phyloP scores from a whole-genome alignment of 2,329 filamentous ascomycete genomes.

The Xylaria sp. region DNA sequence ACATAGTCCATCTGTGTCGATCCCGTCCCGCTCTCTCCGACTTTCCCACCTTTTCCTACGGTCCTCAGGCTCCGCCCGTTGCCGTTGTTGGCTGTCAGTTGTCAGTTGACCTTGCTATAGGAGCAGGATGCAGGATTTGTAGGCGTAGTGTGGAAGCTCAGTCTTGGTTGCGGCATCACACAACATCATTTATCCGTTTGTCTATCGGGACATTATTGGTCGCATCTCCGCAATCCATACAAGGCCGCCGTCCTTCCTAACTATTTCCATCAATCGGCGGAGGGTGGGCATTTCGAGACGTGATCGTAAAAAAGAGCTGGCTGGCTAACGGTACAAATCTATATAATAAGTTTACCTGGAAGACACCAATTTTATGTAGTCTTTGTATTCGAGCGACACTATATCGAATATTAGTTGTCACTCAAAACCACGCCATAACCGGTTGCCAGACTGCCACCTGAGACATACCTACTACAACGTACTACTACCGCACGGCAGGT shows the following conservation, averaged over 20 bases:
- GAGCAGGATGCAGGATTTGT: constrained; percentile 31
- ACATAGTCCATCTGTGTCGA: neutral
- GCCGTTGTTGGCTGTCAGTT: constrained; percentile 19
- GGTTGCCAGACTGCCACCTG: neutral
- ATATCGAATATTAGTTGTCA: neutral
- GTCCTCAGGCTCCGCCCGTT: constrained; percentile 25
- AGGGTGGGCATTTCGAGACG: constrained; percentile 12
- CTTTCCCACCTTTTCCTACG: constrained; percentile 12
- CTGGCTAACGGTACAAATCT: constrained; percentile 1
- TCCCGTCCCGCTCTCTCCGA: constrained; percentile 9
- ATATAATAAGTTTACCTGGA: constrained; percentile 18
- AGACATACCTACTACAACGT: neutral
- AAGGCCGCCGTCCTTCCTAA: constrained; percentile 21
- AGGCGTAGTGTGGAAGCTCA: constrained; percentile 22
- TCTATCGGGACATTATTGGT: constrained; percentile 24
- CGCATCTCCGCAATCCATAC: constrained; percentile 26
- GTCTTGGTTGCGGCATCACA: constrained; percentile 30
- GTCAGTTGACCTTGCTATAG: constrained; percentile 11
- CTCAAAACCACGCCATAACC: neutral
- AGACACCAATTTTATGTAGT: neutral
- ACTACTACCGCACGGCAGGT: neutral
- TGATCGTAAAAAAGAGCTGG: neutral
- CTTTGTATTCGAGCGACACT: neutral
- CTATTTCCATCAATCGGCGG: constrained; percentile 23
- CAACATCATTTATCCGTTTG: constrained; percentile 30